Base-by-base conservation (phyloP, 805 yeast genomes). In the Komagataella mondaviorum region DNA sequence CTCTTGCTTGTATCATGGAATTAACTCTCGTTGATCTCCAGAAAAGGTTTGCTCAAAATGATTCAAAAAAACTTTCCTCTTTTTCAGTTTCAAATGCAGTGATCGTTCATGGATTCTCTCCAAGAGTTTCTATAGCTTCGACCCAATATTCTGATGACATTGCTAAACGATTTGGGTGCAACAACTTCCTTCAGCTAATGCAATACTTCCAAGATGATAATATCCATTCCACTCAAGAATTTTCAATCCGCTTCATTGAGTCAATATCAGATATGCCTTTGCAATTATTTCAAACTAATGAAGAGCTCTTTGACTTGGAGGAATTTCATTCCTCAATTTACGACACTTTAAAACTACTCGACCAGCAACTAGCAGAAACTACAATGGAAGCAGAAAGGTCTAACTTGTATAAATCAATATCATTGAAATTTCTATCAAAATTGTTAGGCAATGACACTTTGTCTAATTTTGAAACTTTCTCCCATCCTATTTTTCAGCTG, bases 401-500 rank as follows among this genome's bases (percentile, higher is more conserved):
- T 2, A 44, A n/a, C 4, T 17, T 17, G 12, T 44, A 17, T 17
- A 20, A 44, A 10, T 44, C 46, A 12, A 7, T 44, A 18, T 44
- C 46, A 60, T 67, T 78, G 54, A 76, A 75, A 50, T 72, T 80
- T 55, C 72, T 85, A 56, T 72, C 81, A 30, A 75, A 79, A 55
- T 60, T 85, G 46, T 68, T 85, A 6, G 73, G 88, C 3, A 72
- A 84, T 10, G 73, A 78, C 12, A 73, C 74, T 6, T 66, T 86
- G 6, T 79, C 87, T 2, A 81, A 91, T 1, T 88, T 86, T 61
- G 97, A 91, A 63, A 82, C 88, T 4, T 81, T 89, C 63, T 82
- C 85, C 56, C 96, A 90, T 61, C 97, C 97, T 0, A 77, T 88
- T 1, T 75, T 87, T 2, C 85, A 89, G 46, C 62, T 91, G 12